Evolutionary conservation across 2,329 filamentous ascomycete species (phyloP), one percentile per base, ranked within the genome.

Genomic region (Talaromyces sp.): DNA sequence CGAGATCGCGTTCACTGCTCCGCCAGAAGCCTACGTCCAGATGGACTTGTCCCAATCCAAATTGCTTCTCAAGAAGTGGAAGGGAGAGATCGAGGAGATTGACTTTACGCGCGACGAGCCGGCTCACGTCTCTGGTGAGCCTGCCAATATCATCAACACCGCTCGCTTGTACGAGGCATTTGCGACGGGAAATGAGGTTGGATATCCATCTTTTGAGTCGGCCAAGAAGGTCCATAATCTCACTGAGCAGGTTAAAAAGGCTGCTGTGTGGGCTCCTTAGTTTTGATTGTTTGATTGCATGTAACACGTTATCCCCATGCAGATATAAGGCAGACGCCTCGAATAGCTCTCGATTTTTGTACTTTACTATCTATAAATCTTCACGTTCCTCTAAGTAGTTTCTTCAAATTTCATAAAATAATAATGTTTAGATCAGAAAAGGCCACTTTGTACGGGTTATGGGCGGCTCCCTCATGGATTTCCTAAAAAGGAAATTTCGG

Each of bases 161-260:
- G 60, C 56, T 28, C 60, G 56, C 22, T 44, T 62, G 28, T 62
- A 62, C 33, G 60, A 62, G 56, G 30, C 60, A 17, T 62, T 62
- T 32, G 60, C 60, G 19, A 56, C 42, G 4, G 56, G 52, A 4
- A 57, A 56, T 15, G 60, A 55, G 30, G 39, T 56, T 30, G 60
- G 60, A 4, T 59, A 62, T 52, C 17, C 60, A 11, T 62, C 60
- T 13, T 49, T 62, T 52, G 60, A 62, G 44, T 55, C 60, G 15
- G 56, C 60, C 13, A 30, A 25, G n/a, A 62, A 55, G 30, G 42
- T 62, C 10, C 60, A 62, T 17, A 36, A 52, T 56, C 60, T 62
- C 11, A 58, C 59, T 54, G 60, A 59, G 4, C 36, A 52, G 11
- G 30, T 62, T 11, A 62, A 62, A 25, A 56, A 55, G 28, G 52